These are phyloP conservation scores for Blastocystis sp. DNA, from an alignment of 352 stramenopile genomes.

Conservation along the genomic window DNA sequence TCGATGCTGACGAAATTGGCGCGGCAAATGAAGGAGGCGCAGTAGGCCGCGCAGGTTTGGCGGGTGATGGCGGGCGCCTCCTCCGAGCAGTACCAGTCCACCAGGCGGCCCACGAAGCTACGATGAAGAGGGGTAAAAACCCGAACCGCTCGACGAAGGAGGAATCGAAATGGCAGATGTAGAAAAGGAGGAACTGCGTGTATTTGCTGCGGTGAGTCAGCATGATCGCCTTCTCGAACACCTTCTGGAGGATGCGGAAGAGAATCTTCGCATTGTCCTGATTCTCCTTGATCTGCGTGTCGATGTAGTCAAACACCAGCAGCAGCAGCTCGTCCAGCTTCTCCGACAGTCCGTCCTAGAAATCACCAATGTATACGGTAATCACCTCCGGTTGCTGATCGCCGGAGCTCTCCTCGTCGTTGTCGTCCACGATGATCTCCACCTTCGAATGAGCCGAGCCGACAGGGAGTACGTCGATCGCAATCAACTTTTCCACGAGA, in stretches of 20 bases:
- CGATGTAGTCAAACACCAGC: constrained; percentile 82
- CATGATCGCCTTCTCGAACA: constrained; percentile 70
- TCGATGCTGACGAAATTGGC: constrained; percentile 86
- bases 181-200: constrained; percentile 86
- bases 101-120: constrained; percentile 74
- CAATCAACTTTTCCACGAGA: constrained; percentile 81
- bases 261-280: constrained; percentile 53
- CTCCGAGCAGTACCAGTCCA: constrained; percentile 66
- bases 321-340: constrained; percentile 84
- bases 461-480: constrained; percentile 75
- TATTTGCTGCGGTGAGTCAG: constrained; percentile 85
- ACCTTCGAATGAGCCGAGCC: constrained; percentile 70
- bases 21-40: constrained; percentile 90
- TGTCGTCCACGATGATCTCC: constrained; percentile 83
- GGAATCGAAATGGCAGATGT: constrained; percentile 74
- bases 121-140: constrained; percentile 80
- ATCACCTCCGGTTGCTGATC: constrained; percentile 78
- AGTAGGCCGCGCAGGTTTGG: constrained; percentile 88
- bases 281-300: constrained; percentile 69
- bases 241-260: constrained; percentile 73
- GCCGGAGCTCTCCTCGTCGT: constrained; percentile 78
- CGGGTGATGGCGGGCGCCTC: constrained; percentile 79
- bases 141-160: constrained; percentile 70
- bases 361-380: constrained; percentile 72
- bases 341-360: constrained; percentile 80